Evolutionary conservation across 352 stramenopile genomes (phyloP), one percentile per base, ranked within the genome.

Genomic region (Peronospora belbahrii): DNA sequence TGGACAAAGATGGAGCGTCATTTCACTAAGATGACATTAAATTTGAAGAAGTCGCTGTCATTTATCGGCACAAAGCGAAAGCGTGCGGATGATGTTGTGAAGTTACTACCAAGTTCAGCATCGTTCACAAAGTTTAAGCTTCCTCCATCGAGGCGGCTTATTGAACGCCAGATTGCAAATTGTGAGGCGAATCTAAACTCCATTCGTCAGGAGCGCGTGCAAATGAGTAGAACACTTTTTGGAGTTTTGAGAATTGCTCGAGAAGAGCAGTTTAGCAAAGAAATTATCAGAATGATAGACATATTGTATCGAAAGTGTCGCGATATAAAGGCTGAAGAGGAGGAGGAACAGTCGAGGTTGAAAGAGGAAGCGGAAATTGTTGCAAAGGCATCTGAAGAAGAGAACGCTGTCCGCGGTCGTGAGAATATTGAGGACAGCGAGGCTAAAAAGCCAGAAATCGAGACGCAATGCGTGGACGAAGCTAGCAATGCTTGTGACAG

Each of bases 1-100:
- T 89, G 77, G 77, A 59, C 67, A 19, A 78, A 74, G 45, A 89
- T 87, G 72, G 72, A 85, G 45, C 43, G 24, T 1, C 77, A 89
- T 53, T 89, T 81, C 30, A 59, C 76, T 33, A 71, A 62, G 18
- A 85, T 83, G 70, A 79, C 74, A 13, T 51, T 62, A 4, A 81
- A 48, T 30, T 52, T 84, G 36, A 60, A 60, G 25, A 65, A 79
- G 14, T 65, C 70, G 11, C 47, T 86, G 13, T 37, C 58, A 17
- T 59, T 67, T n/a, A 72, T 86, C 19, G 65, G 67, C 13, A 71
- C 56, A 4, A 82, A 81, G 44, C 56, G 70, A 6, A 66, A 56
- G 28, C 61, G 66, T 9, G 37, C 46, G 9, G 53, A 43, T 14
- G 30, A 22, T 24, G 33, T 56, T 17, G 41, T 66, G 1, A 65